These are phyloP conservation scores for Taphrina wiesneri DNA, from an alignment of 1,139 yeast genomes.

Conservation along the genomic window DNA sequence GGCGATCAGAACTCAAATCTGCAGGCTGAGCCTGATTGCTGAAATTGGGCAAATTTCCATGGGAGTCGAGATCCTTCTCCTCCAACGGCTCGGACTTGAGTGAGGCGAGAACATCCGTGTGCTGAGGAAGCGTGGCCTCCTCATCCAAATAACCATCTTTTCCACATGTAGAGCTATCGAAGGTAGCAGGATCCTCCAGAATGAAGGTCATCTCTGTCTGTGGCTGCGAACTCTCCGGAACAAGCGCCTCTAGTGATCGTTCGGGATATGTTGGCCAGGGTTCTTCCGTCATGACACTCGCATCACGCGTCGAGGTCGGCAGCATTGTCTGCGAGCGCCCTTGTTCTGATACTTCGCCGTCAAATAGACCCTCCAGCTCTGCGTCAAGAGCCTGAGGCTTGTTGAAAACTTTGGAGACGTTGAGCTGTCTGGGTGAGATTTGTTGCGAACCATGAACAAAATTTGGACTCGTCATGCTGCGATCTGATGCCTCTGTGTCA, in stretches of 20 bases:
- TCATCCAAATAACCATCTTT: neutral
- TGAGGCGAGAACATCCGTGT: too few relatives aligned
- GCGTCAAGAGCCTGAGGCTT: neutral
- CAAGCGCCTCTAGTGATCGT: neutral
- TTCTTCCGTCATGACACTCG: slow-evolving; percentile 15
- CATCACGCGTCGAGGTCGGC: neutral
- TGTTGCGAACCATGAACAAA: neutral
- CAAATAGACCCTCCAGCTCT: neutral
- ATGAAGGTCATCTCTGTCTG: neutral
- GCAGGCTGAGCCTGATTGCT: neutral
- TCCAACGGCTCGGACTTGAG: neutral
- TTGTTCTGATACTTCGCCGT: neutral
- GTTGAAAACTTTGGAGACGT: neutral
- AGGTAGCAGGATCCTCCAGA: slow-evolving; percentile 8
- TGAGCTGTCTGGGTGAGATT: neutral
- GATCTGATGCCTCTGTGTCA: neutral
- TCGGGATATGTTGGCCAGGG: slow-evolving; percentile 4
- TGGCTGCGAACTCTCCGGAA: neutral
- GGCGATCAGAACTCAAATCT: neutral
- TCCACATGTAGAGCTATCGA: neutral
- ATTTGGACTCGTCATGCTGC: neutral
- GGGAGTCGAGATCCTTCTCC: neutral
- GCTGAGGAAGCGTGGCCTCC: neutral
- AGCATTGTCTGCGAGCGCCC: neutral
- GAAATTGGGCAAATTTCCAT: neutral